A percentile compares a stretch with the other conserved stretches of the same genome.
phyloP scores from a whole-genome alignment of 371 early-diverging fungal species.

The Massospora cicadina region DNA sequence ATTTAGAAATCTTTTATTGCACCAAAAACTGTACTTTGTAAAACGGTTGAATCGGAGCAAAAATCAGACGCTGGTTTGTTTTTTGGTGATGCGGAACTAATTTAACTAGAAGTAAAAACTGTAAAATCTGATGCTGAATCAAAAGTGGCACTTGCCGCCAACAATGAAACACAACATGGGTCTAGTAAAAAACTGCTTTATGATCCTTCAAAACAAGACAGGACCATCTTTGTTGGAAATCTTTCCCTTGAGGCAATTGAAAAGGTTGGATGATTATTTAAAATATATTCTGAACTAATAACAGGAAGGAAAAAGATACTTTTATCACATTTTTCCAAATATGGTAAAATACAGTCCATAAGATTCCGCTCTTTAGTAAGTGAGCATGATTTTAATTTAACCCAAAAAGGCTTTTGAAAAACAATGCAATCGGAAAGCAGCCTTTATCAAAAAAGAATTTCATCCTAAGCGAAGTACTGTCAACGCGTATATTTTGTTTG shows the following conservation, averaged over 20 bases:
- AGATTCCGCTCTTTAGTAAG: constrained; percentile 74
- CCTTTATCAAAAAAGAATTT: constrained; percentile 52
- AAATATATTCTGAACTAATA: background rate
- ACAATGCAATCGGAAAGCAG: constrained; percentile 45
- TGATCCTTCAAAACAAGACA: constrained; percentile 26
- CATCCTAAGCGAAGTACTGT: constrained; percentile 64
- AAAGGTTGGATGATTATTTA: constrained; percentile 22
- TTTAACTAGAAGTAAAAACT: background rate
- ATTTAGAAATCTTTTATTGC: background rate
- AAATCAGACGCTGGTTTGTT: background rate
- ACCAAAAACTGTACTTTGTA: background rate
- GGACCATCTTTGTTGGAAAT: constrained; percentile 74
- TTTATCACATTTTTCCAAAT: constrained; percentile 38
- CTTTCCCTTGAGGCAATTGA: constrained; percentile 38
- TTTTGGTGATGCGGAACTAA: background rate
- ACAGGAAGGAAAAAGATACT: constrained; percentile 36
- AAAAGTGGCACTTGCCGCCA: background rate
- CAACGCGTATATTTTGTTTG: constrained; percentile 79
- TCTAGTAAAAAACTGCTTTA: constrained; percentile 16
- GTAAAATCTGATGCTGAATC: background rate
- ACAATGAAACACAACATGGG: background rate
- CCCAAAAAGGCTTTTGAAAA: constrained; percentile 37
- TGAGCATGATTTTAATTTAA: background rate
- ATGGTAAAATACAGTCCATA: constrained; percentile 62
- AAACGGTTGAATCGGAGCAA: background rate